phyloP scores from a whole-genome alignment of 1,139 yeast genomes.

The Torulaspora pretoriensis region DNA sequence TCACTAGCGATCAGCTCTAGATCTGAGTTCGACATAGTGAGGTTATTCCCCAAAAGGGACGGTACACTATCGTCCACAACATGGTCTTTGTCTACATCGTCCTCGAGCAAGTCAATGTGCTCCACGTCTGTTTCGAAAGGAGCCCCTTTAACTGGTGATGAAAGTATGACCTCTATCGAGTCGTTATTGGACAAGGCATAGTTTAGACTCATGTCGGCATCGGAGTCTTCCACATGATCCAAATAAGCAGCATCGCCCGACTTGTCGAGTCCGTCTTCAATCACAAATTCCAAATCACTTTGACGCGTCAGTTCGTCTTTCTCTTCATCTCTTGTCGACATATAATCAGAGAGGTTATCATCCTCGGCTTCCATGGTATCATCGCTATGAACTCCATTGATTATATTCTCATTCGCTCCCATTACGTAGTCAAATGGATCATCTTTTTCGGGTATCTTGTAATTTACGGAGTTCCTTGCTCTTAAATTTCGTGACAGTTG shows the following conservation, averaged over 20 bases:
- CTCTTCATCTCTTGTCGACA: conserved; percentile 32
- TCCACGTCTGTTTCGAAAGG: conserved; percentile 12
- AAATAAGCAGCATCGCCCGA: conserved; percentile 19
- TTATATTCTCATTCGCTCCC: conserved; percentile 14
- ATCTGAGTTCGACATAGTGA: conserved; percentile 23
- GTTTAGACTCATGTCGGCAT: conserved; percentile 6
- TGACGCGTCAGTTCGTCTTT: conserved; percentile 24
- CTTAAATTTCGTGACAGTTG: conserved; percentile 16
- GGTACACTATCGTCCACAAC: conserved; percentile 8
- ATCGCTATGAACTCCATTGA: conserved; percentile 16
- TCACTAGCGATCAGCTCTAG: conserved; percentile 22
- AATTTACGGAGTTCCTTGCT: conserved; percentile 23
- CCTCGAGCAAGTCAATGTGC: conserved; percentile 24
- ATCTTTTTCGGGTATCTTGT: conserved; percentile 31
- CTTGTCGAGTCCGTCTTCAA: conserved; percentile 23
- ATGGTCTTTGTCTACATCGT: conserved; percentile 13
- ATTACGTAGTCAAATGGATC: conserved; percentile 32
- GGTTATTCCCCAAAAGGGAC: conserved; percentile 7
- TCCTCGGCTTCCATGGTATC: conserved; percentile 34
- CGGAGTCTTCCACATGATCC: conserved; percentile 12
- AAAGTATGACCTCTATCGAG: conserved; percentile 15
- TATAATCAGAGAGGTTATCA: conserved; percentile 31
- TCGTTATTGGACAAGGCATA: conserved; percentile 8
- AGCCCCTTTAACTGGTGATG: conserved; percentile 12
- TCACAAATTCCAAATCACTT: conserved; percentile 34